Conservation (phyloP, 768 basidiomycete genomes). For the Boletus speciosus region DNA sequence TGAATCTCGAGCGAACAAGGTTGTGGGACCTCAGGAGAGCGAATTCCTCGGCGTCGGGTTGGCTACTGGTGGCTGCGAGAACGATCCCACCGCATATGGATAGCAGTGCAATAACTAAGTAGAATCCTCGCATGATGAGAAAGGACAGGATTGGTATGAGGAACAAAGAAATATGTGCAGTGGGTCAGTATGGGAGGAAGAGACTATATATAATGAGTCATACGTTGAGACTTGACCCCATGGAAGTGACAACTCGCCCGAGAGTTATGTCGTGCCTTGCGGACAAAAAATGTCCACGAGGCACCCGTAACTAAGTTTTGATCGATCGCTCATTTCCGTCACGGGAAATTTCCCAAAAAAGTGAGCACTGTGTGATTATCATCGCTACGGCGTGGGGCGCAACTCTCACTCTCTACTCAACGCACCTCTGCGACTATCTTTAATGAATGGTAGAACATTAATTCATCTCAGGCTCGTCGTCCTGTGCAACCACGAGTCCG, state of each 20-base stretch:
- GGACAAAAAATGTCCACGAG: neutral
- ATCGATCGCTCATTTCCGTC: no score
- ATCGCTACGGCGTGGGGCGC: no score
- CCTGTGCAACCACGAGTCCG: neutral
- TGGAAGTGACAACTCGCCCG: neutral
- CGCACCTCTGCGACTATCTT: no score
- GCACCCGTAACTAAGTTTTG: neutral
- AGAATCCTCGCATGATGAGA: slow-evolving; percentile 9
- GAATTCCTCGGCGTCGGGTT: slow-evolving; percentile 10
- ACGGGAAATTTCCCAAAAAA: no score
- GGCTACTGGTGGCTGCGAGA: slow-evolving; percentile 10
- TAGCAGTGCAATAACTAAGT: slow-evolving; percentile 4
- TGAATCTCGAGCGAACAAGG: slow-evolving; percentile 39
- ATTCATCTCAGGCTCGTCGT: neutral
- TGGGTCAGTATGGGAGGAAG: neutral
- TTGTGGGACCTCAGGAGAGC: slow-evolving; percentile 50
- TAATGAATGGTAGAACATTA: no score
- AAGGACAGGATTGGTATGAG: slow-evolving; percentile 2
- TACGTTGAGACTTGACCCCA: neutral
- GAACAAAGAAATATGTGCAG: neutral
- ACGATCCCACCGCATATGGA: slow-evolving; percentile 13
- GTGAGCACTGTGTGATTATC: no score
- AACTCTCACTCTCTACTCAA: no score
- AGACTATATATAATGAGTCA: neutral
- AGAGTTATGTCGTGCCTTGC: slow-evolving; percentile 3